Conservation (phyloP, 768 basidiomycete species). For the Kwoniella dendrophila region DNA sequence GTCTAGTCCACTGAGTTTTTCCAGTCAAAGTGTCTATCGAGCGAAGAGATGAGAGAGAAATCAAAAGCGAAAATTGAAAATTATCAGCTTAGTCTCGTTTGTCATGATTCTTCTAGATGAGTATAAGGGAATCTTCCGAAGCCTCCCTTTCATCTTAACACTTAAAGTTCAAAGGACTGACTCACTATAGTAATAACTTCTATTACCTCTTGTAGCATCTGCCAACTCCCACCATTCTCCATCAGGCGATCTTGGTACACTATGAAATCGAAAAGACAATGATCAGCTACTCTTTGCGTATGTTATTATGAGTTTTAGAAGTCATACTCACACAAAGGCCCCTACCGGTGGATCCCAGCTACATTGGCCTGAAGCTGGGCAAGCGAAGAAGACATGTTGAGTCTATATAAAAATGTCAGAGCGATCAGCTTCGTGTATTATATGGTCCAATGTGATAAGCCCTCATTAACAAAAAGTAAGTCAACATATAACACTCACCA, state of each 20-base stretch:
- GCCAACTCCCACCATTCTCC: conserved; percentile 97
- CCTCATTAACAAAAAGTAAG: no score
- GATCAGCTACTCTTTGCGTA: not conserved
- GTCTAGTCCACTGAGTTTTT: conserved; percentile 91
- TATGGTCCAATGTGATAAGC: no score
- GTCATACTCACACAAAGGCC: conserved; percentile 64
- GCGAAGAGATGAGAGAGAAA: not conserved
- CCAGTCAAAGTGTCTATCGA: conserved; percentile 73
- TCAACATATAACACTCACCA: conserved; percentile 63
- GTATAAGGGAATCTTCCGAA: not conserved
- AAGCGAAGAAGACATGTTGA: conserved; percentile 77
- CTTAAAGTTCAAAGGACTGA: not conserved
- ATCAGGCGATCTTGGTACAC: conserved; percentile 73
- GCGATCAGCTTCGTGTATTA: conserved; percentile 21
- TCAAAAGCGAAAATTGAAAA: not conserved
- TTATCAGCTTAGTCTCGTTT: conserved; percentile 2
- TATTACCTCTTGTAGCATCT: conserved; percentile 77
- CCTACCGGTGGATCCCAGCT: conserved; percentile 92
- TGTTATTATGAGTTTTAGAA: not conserved
- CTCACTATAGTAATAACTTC: conserved; percentile 82
- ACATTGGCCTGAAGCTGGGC: conserved; percentile 73
- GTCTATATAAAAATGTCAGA: conserved; percentile 52
- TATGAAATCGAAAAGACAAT: not conserved
- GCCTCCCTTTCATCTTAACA: not conserved
- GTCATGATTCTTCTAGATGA: not conserved